Evolutionary conservation across 2,329 filamentous ascomycete genomes (phyloP), one percentile per base, ranked within the genome.

Genomic region (Aspergillus hortae): DNA sequence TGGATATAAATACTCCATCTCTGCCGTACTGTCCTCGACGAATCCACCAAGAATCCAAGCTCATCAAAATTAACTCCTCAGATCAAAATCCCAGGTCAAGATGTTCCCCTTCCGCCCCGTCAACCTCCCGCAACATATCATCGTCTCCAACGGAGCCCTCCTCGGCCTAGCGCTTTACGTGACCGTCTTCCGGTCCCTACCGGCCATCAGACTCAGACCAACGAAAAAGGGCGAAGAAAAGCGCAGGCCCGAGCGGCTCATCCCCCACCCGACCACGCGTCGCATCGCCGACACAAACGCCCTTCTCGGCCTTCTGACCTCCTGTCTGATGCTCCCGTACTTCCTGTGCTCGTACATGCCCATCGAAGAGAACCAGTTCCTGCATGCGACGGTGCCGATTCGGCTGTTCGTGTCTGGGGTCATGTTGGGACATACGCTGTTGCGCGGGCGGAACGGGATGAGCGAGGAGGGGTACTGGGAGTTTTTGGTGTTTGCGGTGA

Each of bases 101-200:
- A 58, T 45, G 55, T 58, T 49, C 56, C 52, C 56, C 51, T 54
- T 49, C 46, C 46, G 46, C 2, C 46, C 46, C 19, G 35, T 48
- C 46, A 48, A 48, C 23, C 46, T 42, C 6, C 46, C 46, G n/a
- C 33, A 11, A 10, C 46, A 38, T 4, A 27, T 42, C 32, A 19
- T 48, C 7, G 4, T 42, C n/a, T 7, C 46, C n/a, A 41, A 27
- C 32, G 36, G 17, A 10, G 4, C 46, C 23, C 4, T 48, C 23
- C 10, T 48, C 11, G 46, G 46, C 3, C 35, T 48, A 4, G 14
- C 19, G 12, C 46, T 48, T 9, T 48, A 48, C 35, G 6, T 48
- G 19, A 27, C 17, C 7, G 17, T 48, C 12, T 48, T 48, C 23
- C 35, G 35, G 10, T 21, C 7, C 5, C 12, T 38, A 6, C 46